Base-by-base conservation (phyloP, 2,329 filamentous ascomycete genomes). In the Arthrobotrys sphaeroides region DNA sequence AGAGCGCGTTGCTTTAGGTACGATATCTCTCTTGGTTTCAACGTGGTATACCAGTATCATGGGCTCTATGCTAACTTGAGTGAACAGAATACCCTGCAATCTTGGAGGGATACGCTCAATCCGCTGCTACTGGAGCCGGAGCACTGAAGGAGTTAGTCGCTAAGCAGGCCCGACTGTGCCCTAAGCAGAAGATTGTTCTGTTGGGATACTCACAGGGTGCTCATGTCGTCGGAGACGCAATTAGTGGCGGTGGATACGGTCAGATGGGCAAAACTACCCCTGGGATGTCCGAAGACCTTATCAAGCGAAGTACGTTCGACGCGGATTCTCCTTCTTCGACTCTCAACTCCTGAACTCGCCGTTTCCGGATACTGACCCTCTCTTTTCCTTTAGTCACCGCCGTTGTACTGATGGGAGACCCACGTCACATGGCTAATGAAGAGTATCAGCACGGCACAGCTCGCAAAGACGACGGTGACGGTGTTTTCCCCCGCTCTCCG, bases 121-220 rank as follows among this genome's bases (percentile, higher is more conserved):
- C 78, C 0, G 76, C 78, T 6, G 75, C 77, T 6, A 57, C 68
- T 6, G 79, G 79, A 26, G 77, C 78, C 3, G 18, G 47, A n/a
- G 77, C 78, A 3, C 38, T 80, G 26, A 79, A 51, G 16, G 49
- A 75, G 10, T 65, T 77, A 33, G 33, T 80, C 7, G 73, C 73
- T 5, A 77, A 51, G 10, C 77, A 77, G 26, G 62, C 66, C 20
- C 53, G 65, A 7, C 43, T 70, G 13, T 82, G 81, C 45, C 80
- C 80, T 12, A 43, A 76, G 36, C 77, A 80, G 16, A 79, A 80
- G 64, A 73, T 82, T 12, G 79, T 81, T 5, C 61, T 82, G 26
- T 12, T 80, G 28, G 81, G 81, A 9, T 82, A 81, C 70, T 81
- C 80, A 10, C 81, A 82, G 67, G 81, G 81, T 1, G 81, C 79